These are phyloP conservation scores for Austroboletus rostrupii DNA, from an alignment of 1,284 basidiomycete species.

Conservation along the genomic window DNA sequence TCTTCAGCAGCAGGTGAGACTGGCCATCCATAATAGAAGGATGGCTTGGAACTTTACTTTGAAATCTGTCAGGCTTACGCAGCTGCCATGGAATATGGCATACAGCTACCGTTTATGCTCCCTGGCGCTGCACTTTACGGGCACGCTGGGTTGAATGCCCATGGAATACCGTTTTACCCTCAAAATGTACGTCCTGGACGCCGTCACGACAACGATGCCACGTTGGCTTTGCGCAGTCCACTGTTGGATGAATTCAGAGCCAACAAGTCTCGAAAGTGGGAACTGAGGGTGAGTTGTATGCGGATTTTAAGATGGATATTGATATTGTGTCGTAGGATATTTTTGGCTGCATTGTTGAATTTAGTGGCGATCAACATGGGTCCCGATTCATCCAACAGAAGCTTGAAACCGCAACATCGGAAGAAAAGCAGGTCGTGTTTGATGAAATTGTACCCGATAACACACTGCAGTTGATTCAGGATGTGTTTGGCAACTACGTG, in stretches of 20 bases:
- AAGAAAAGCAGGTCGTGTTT: slow-evolving; percentile 82
- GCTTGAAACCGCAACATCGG: slow-evolving; percentile 69
- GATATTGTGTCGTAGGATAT: slow-evolving; percentile 61
- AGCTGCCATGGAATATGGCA: slow-evolving; percentile 43
- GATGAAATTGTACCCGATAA: slow-evolving; percentile 84
- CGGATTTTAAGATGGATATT: slow-evolving; percentile 3
- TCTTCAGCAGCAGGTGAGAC: slow-evolving; percentile 46
- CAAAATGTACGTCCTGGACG: slow-evolving; percentile 40
- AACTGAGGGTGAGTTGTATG: slow-evolving; percentile 56
- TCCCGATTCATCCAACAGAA: slow-evolving; percentile 89
- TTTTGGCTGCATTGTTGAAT: slow-evolving; percentile 84
- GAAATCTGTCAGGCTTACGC: slow-evolving; percentile 43
- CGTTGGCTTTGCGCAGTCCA: slow-evolving; percentile 53
- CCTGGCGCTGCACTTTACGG: slow-evolving; percentile 43
- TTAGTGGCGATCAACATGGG: slow-evolving; percentile 91
- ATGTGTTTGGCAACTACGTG: slow-evolving; percentile 97
- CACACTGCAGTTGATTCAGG: slow-evolving; percentile 79
- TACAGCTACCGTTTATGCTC: slow-evolving; percentile 46
- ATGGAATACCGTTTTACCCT: slow-evolving; percentile 37
- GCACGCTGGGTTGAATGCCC: slow-evolving; percentile 27
- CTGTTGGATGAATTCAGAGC: slow-evolving; percentile 83
- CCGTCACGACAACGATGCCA: slow-evolving; percentile 36
- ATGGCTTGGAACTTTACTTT: slow-evolving; percentile 38
- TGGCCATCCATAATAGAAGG: slow-evolving; percentile 35
- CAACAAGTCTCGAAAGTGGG: slow-evolving; percentile 78